These are phyloP conservation scores for Globisporangium takayamanum DNA, from an alignment of 352 stramenopile genomes.

Conservation along the genomic window DNA sequence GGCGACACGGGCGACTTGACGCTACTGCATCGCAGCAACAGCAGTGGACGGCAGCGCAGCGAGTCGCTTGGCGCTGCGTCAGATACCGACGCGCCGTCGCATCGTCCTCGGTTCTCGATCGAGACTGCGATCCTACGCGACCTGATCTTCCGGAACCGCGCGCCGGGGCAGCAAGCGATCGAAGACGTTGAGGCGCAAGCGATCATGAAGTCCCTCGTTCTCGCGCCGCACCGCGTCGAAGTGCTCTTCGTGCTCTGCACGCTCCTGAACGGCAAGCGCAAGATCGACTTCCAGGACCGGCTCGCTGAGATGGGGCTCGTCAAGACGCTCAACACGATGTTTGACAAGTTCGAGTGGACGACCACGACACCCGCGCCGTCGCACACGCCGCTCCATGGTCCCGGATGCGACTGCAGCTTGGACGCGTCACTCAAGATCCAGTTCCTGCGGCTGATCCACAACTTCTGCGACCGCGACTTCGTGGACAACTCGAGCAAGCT, in stretches of 20 bases:
- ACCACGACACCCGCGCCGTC: conserved; percentile 31
- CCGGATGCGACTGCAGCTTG: conserved; percentile 92
- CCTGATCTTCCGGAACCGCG: conserved; percentile 63
- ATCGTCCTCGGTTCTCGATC: conserved; percentile 44
- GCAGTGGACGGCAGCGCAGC: conserved; percentile 11
- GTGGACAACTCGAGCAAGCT: conserved; percentile 78
- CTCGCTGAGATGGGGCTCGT: conserved; percentile 88
- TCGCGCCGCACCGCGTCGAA: conserved; percentile 92
- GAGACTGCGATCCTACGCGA: conserved; percentile 66
- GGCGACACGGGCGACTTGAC: conserved; percentile 39
- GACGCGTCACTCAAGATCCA: conserved; percentile 94
- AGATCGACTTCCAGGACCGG: conserved; percentile 88
- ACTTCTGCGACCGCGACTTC: conserved; percentile 94
- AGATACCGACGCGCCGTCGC: conserved; percentile 13
- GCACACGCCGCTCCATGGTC: conserved; percentile 61
- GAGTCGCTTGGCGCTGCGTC: neutral
- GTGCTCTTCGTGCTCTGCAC: conserved; percentile 96
- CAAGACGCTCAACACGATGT: conserved; percentile 90
- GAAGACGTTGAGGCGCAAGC: conserved; percentile 73
- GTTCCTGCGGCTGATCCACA: conserved; percentile 94
- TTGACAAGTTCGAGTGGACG: conserved; percentile 90
- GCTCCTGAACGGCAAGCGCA: conserved; percentile 92
- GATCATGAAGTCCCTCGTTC: conserved; percentile 91
- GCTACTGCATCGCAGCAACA: conserved; percentile 29
- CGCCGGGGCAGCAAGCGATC: conserved; percentile 38